Base-by-base conservation (phyloP, 495 filamentous ascomycete genomes). In the Echria macrotheca region DNA sequence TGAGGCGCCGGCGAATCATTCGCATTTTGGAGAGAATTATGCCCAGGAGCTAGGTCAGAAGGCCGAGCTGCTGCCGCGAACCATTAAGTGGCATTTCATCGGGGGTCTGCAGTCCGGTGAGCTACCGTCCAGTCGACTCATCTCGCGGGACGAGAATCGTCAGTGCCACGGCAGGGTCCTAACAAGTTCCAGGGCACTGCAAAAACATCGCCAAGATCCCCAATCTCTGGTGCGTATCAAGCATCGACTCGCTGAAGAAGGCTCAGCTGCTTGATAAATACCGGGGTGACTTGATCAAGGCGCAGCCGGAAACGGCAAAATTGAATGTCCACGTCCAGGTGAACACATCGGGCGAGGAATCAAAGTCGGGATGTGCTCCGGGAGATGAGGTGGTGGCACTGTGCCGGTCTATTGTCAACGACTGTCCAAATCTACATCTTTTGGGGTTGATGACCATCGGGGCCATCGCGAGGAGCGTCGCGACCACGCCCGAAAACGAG, bases 1-100 rank as follows among this genome's bases (percentile, higher is more conserved):
- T 71, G 70, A 80, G 49, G 57, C 75, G 1, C 73, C 76, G 0
- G 65, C 72, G 15, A 53, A 64, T 0, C 91, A 95, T 33, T 56
- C 73, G 42, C 89, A 97, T 68, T 96, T 96, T 66, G 93, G 93
- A 53, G 93, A 98, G 69, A 98, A 98, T 71, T 98, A 98, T 73
- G 76, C 86, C 11, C 90, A 96, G 69, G 93, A 98, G 63, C 82
- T 98, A 33, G 70, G 79, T 41, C 81, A 91, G 64, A 98, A 98
- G 69, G 85, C 90, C 9, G 72, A 77, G 8, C 58, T 89, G 15
- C 79, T 97, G 4, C 93, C 93, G 0, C 57, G 63, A n/a, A 76
- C 70, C 15, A 86, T 98, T 47, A 74, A 78, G 45, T 98, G 93
- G 93, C 93, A 98, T 61, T 96, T 96, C 65, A 97, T 96, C 66